Base-by-base conservation (phyloP, 768 basidiomycete genomes). In the Tulasnella sp. region DNA sequence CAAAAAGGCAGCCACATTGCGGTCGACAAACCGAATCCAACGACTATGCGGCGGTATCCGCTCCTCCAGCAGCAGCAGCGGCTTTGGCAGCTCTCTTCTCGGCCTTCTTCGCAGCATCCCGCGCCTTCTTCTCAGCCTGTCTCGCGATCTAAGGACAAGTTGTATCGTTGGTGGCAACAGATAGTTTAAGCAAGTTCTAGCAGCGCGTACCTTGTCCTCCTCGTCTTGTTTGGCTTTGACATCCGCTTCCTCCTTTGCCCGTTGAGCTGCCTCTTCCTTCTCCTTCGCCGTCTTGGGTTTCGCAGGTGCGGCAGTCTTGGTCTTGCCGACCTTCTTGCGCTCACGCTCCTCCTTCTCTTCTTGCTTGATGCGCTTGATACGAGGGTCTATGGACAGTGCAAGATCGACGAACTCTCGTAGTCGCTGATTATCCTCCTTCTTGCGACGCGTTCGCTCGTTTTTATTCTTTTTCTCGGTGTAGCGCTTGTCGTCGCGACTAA, bases 391-490 rank as follows among this genome's bases (percentile, higher is more conserved):
- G 64, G 67, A 74, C 49, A 96, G 79, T 22, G 89, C 81, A 58
- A 85, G 73, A 74, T 98, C 94, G 51, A 99, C 92, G 24, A 99
- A 75, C 25, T 75, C 75, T 54, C 94, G 84, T 27, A 97, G 72
- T 66, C 92, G 87, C 11, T 91, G 85, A 46, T 81, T 97, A 72
- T 99, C 94, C 65, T 96, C 94, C 78, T 96, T 96, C 78, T 99
- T 99, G 70, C 90, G 78, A 60, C 92, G 80, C 11, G 92, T 89
- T 31, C 94, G 92, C 73, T 99, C 94, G 4, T 88, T 73, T 73
- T 96, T 97, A 82, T 99, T 99, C 80, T 99, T 99, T 79, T 97
- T 98, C 74, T 98, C 94, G 17, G 91, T 92, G 74, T 93, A 96
- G 29, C 94, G 86, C 74, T 98, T 98, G 71, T 99, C 94, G 71